Percentiles rank a stretch among this genome's conserved stretches.
These are phyloP conservation scores for Dissophora globulifera DNA, from an alignment of 192 early-diverging fungal genomes.

Conservation along the genomic window DNA sequence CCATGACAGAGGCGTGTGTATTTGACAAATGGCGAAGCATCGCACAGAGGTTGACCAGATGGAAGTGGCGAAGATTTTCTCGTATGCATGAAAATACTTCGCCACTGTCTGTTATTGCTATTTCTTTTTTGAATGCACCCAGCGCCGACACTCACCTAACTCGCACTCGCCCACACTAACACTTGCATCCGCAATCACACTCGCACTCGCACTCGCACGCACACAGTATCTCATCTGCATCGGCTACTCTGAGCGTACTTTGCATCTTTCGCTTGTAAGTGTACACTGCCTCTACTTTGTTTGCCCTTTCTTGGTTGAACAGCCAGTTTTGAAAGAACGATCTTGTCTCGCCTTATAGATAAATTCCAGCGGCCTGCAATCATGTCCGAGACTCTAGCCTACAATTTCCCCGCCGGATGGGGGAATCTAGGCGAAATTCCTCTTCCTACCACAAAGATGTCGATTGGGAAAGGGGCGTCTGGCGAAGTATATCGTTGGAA, in stretches of 20 bases:
- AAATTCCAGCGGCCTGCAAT: neutral
- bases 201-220: neutral
- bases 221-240: neutral
- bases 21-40: too few relatives aligned
- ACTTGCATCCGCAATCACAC: neutral
- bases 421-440: neutral
- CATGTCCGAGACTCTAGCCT: neutral
- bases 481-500: neutral
- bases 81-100: too few relatives aligned
- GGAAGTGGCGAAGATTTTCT: too few relatives aligned
- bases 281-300: neutral
- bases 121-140: too few relatives aligned
- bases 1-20: too few relatives aligned
- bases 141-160: too few relatives aligned
- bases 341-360: neutral
- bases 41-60: too few relatives aligned
- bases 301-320: neutral
- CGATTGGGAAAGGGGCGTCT: neutral
- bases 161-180: neutral
- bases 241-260: neutral
- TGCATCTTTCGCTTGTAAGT: neutral
- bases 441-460: neutral
- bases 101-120: too few relatives aligned
- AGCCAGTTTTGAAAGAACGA: neutral
- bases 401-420: neutral